Evolutionary conservation across 2,329 filamentous ascomycete genomes (phyloP), one percentile per base, ranked within the genome.

Genomic region (Fusarium aywerte): DNA sequence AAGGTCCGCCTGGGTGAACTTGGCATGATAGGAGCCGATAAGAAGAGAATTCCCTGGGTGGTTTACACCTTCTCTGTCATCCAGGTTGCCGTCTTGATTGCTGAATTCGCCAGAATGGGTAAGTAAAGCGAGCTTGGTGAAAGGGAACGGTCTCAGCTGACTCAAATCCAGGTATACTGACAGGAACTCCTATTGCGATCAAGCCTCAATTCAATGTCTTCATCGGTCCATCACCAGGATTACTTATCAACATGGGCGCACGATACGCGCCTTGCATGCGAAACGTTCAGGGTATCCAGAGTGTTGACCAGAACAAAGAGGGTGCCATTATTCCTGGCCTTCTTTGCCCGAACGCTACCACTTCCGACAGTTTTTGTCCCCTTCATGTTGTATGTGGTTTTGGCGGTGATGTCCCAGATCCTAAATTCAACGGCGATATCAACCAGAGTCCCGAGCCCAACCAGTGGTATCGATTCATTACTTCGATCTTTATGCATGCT

Each of bases 391-490:
- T 97, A 16, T 99, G 96, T 77, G 94, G 94, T 27, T 96, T 97
- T 73, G 84, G 84, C 58, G 90, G 90, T 61, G 62, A 66, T n/a
- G 89, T 66, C 7, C 89, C 89, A 1, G 87, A 93, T 67, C 91
- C 92, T 10, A 75, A 82, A 4, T 84, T 88, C 70, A 83, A 89
- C 20, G 82, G 81, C 53, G 76, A 84, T 55, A 75, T 77, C 27
- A 70, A 81, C 54, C 82, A 86, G 72, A 80, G 66, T 11, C 84
- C 90, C 3, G 84, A 87, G 62, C 96, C 96, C 1, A 89, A 98
- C 76, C 96, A 99, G 78, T 99, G 96, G 96, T 99, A 87, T 80
- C 91, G 96, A 62, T 98, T 99, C 81, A 97, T 99, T 75, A 82
- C 90, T 3, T 95, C 96, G 36, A 97, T 99, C 64, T 99, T 99